Percentiles rank a stretch among this genome's conserved stretches.
These are phyloP conservation scores for Leptographium galeiforme DNA, from an alignment of 2,329 filamentous ascomycete genomes.

Conservation along the genomic window DNA sequence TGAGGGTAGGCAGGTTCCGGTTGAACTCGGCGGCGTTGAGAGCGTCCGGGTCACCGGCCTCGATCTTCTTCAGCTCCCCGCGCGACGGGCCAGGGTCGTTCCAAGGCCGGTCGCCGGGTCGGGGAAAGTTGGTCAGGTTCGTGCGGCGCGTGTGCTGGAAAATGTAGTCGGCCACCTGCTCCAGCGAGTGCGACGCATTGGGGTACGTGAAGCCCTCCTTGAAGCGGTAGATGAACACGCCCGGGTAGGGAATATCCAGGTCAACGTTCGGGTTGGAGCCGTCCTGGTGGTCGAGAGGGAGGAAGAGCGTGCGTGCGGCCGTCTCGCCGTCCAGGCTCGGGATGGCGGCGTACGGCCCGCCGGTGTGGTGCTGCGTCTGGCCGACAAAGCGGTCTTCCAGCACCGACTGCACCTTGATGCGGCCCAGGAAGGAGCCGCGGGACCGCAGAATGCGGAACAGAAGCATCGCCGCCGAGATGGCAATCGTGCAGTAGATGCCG, in stretches of 20 bases:
- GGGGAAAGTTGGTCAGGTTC: constrained; percentile 50
- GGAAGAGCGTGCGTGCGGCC: constrained; percentile 62
- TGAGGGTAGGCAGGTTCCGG: constrained; percentile 18
- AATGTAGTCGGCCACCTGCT: constrained; percentile 58
- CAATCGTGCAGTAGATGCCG: constrained; percentile 81
- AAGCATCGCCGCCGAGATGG: constrained; percentile 61
- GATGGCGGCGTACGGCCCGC: constrained; percentile 42
- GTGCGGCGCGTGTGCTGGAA: constrained; percentile 63
- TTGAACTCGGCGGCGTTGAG: constrained; percentile 9
- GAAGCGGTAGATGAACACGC: constrained; percentile 92
- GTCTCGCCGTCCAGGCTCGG: constrained; percentile 29
- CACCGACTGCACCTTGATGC: constrained; percentile 72
- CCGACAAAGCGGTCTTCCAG: constrained; percentile 62
- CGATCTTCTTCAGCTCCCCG: constrained; percentile 17
- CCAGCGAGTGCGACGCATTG: constrained; percentile 79
- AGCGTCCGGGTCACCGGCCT: constrained; percentile 9
- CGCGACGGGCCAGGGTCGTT: constrained; percentile 73
- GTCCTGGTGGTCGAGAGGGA: constrained; percentile 77
- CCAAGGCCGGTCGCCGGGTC: constrained; percentile 75
- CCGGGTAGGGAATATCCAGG: constrained; percentile 72
- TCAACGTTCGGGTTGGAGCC: constrained; percentile 78
- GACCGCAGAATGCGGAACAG: constrained; percentile 76
- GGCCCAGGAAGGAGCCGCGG: constrained; percentile 70
- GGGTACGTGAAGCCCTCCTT: constrained; percentile 93
- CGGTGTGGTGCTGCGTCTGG: constrained; percentile 33